Conservation (phyloP, 2,329 filamentous ascomycete species). For the Drechmeria coniospora region DNA sequence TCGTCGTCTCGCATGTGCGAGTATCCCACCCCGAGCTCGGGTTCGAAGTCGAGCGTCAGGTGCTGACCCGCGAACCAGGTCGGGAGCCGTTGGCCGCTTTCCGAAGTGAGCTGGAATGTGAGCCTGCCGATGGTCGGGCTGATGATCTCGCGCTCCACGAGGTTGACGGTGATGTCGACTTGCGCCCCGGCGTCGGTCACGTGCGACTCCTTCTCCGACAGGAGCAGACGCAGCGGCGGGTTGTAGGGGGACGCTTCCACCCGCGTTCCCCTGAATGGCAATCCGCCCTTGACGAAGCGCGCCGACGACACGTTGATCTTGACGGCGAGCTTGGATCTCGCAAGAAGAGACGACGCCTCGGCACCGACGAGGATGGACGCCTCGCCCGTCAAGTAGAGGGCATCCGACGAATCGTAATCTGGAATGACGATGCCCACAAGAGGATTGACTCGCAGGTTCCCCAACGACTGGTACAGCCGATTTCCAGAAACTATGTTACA, state of each 20-base stretch:
- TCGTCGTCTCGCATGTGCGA: constrained; percentile 74
- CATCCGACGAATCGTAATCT: constrained; percentile 56
- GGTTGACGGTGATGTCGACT: constrained; percentile 27
- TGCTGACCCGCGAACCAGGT: constrained; percentile 59
- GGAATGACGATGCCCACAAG: constrained; percentile 56
- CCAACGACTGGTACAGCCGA: constrained; percentile 67
- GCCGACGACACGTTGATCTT: constrained; percentile 47
- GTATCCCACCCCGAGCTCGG: constrained; percentile 58
- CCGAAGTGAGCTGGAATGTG: constrained; percentile 23
- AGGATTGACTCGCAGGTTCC: constrained; percentile 56
- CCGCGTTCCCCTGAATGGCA: constrained; percentile 49
- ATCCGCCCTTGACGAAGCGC: constrained; percentile 45
- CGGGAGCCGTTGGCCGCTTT: constrained; percentile 6
- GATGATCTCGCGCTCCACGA: constrained; percentile 43
- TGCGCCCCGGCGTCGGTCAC: constrained; percentile 3
- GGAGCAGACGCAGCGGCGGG: constrained; percentile 51
- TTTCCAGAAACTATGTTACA: constrained; percentile 50
- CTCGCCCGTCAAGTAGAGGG: constrained; percentile 58
- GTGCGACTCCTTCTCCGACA: constrained; percentile 31
- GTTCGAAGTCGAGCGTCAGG: constrained; percentile 56
- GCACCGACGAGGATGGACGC: constrained; percentile 50
- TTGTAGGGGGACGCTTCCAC: constrained; percentile 63
- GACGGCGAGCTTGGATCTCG: constrained; percentile 58
- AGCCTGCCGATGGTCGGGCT: constrained; percentile 56
- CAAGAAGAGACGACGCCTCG: constrained; percentile 45